Conservation (phyloP, 1,139 yeast genomes). For the Yamadazyma trypodendri region DNA sequence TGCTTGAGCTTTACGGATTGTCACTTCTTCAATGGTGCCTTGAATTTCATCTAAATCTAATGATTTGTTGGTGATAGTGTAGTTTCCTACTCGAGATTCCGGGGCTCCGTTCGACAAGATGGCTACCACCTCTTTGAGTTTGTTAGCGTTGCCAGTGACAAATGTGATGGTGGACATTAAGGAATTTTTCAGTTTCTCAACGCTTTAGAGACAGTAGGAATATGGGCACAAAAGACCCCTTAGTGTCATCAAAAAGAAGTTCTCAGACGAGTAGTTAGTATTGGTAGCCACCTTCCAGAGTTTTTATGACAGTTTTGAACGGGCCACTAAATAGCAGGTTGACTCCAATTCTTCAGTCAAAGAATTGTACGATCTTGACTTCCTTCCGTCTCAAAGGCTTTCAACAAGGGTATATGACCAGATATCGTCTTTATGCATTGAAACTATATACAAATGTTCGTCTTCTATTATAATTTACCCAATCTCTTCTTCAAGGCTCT, state of each 20-base stretch:
- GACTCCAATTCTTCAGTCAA: too few species aligned
- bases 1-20: conserved; percentile 71
- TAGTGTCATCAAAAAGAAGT: too few species aligned
- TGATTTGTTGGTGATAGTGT: conserved; percentile 54
- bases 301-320: too few species aligned
- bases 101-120: conserved; percentile 47
- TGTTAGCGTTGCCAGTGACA: conserved; percentile 88
- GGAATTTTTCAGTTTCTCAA: not conserved
- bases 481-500: conserved; percentile 58
- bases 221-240: not conserved
- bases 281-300: too few species aligned
- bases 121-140: conserved; percentile 77
- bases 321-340: too few species aligned
- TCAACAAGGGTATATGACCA: too few species aligned
- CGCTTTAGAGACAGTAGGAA: not conserved
- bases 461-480: conserved; percentile 35
- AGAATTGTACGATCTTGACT: too few species aligned
- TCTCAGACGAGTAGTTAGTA: too few species aligned
- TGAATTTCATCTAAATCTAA: conserved; percentile 89
- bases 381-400: too few species aligned
- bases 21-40: conserved; percentile 81
- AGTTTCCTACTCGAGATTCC: conserved; percentile 49
- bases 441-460: conserved; percentile 9
- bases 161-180: conserved; percentile 46
- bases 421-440: conserved; percentile 1